Conservation (phyloP, 169 alveolate genomes). For the Cyclospora cayetanensis region DNA sequence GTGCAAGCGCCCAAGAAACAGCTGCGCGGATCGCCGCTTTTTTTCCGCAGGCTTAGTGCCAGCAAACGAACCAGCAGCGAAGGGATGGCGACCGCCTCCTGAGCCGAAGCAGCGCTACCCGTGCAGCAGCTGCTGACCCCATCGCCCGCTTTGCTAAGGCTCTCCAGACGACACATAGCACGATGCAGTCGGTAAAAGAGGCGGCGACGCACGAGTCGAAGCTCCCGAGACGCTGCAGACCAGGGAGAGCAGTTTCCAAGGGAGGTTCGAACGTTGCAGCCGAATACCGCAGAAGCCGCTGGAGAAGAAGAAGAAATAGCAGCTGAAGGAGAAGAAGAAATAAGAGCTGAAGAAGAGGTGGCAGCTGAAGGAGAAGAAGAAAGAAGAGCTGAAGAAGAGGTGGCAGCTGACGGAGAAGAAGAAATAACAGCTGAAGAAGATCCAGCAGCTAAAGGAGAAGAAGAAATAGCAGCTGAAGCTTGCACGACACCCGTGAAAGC, state of each 20-base stretch:
- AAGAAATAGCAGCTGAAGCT: neutral
- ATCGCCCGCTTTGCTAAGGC: neutral
- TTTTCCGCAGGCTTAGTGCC: conserved; percentile 36
- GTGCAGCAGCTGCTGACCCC: neutral
- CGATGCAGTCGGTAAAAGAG: conserved; percentile 28
- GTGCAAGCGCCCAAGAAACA: conserved; percentile 18
- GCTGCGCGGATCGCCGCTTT: conserved; percentile 32
- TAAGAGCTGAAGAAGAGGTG: neutral
- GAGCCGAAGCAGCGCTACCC: neutral
- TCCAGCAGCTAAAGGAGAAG: neutral
- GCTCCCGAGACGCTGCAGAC: conserved; percentile 34
- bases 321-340: neutral
- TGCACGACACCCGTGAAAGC: neutral
- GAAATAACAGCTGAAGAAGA: neutral
- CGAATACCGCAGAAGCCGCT: conserved; percentile 7
- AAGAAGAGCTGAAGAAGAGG: neutral
- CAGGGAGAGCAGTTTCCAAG: neutral
- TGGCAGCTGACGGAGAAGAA: neutral
- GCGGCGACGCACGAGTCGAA: conserved; percentile 20
- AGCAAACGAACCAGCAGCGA: conserved; percentile 62
- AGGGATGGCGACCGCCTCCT: neutral
- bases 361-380: neutral
- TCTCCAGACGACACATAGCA: neutral
- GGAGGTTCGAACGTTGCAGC: neutral
- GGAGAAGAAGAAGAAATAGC: conserved; percentile 8